phyloP scores from a whole-genome alignment of 2,329 filamentous ascomycete genomes.

The Tolypocladium sp. region DNA sequence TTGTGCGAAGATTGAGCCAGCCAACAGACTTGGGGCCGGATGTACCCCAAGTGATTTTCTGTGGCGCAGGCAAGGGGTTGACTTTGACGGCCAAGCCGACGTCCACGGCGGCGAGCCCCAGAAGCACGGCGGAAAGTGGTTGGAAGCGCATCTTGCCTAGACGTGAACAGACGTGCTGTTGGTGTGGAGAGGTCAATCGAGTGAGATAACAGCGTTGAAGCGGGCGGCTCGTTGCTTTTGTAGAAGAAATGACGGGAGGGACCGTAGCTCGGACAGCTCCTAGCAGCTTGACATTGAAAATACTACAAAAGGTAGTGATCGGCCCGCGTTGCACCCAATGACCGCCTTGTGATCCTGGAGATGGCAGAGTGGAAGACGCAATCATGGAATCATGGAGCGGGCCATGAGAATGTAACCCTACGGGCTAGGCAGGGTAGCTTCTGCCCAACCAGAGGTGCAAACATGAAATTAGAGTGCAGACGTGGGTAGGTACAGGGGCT shows the following conservation, averaged over 20 bases:
- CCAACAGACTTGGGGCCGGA: conserved; percentile 12
- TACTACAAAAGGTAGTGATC: not conserved
- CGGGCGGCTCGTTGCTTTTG: not conserved
- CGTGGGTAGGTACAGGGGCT: not conserved
- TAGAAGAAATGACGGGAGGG: not conserved
- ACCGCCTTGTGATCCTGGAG: not conserved
- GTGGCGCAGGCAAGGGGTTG: conserved; percentile 16
- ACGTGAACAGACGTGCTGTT: not conserved
- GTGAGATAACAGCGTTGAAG: not conserved
- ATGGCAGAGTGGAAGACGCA: not conserved
- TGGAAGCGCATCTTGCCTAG: not conserved
- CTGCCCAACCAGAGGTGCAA: not conserved
- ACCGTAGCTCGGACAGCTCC: not conserved
- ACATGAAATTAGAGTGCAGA: not conserved
- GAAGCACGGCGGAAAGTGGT: not conserved
- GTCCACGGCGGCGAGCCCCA: conserved; percentile 2
- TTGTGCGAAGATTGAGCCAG: conserved; percentile 7
- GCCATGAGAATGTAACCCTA: not conserved
- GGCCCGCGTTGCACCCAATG: not conserved
- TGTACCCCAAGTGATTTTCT: conserved; percentile 13
- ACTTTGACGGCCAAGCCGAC: conserved; percentile 12
- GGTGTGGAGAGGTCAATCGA: not conserved
- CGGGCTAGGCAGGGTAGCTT: not conserved
- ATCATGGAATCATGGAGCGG: not conserved
- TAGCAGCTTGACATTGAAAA: not conserved